These are phyloP conservation scores for Escovopsis weberi DNA, from an alignment of 2,329 filamentous ascomycete species.

Conservation along the genomic window DNA sequence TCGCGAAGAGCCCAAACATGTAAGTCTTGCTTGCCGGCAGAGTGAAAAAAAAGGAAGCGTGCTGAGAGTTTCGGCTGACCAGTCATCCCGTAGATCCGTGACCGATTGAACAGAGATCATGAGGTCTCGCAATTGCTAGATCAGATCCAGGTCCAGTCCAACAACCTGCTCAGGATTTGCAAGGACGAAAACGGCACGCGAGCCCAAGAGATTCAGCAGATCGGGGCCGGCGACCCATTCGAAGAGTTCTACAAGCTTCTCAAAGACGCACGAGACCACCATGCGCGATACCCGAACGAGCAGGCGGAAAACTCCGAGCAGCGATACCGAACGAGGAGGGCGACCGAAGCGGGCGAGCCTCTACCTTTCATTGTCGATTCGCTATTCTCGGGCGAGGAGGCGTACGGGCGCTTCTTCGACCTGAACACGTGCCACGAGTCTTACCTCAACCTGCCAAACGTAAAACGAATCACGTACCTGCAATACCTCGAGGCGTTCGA, in stretches of 20 bases:
- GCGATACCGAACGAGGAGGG: conserved; percentile 62
- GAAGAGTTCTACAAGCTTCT: conserved; percentile 85
- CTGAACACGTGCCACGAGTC: conserved; percentile 71
- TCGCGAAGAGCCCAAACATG: conserved; percentile 75
- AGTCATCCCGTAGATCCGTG: conserved; percentile 50
- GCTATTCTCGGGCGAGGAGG: conserved; percentile 93
- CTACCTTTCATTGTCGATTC: conserved; percentile 61
- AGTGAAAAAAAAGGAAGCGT: too few species aligned
- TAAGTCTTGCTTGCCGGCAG: conserved; percentile 28
- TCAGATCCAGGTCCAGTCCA: conserved; percentile 77
- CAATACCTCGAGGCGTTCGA: conserved; percentile 92
- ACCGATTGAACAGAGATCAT: conserved; percentile 80
- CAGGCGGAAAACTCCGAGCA: conserved; percentile 89
- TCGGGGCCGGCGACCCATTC: conserved; percentile 75
- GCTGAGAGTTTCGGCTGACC: conserved; percentile 3
- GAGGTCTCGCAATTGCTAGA: conserved; percentile 76
- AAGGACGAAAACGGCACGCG: conserved; percentile 59
- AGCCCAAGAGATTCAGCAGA: conserved; percentile 66
- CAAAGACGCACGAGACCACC: conserved; percentile 68
- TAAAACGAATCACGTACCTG: conserved; percentile 75
- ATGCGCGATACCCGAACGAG: conserved; percentile 84
- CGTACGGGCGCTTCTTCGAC: conserved; percentile 85
- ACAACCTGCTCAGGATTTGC: conserved; percentile 70
- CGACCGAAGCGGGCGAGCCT: conserved; percentile 48
- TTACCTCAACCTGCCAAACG: conserved; percentile 76